Conservation (phyloP, 2,329 filamentous ascomycete species). For the Cercospora brassicicola region DNA sequence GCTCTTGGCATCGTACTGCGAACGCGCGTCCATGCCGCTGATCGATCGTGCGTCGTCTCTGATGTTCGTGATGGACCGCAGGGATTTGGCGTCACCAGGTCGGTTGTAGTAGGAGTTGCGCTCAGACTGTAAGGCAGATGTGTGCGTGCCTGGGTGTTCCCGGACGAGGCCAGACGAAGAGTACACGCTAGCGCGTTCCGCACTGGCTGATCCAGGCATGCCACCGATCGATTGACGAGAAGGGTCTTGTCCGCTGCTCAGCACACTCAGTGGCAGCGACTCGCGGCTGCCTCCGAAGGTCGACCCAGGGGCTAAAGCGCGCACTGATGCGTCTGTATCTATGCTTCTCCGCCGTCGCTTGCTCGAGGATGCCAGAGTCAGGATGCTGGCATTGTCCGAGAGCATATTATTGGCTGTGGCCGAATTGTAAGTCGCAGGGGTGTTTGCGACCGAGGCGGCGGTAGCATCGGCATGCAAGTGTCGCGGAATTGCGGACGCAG, state of each 20-base stretch:
- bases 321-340: conserved; percentile 82
- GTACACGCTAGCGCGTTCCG: conserved; percentile 78
- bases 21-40: conserved; percentile 40
- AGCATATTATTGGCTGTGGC: conserved; percentile 79
- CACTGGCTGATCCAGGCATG: conserved; percentile 47
- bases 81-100: conserved; percentile 37
- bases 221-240: conserved; percentile 56
- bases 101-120: conserved; percentile 78
- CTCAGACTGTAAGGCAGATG: conserved; percentile 68
- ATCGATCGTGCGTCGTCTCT: conserved; percentile 26
- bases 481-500: conserved; percentile 69
- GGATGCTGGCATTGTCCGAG: conserved; percentile 81
- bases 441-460: conserved; percentile 11
- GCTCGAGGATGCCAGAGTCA: conserved; percentile 79
- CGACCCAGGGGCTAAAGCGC: conserved; percentile 78
- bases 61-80: conserved; percentile 37
- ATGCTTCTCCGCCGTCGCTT: conserved; percentile 77
- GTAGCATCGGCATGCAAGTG: conserved; percentile 58
- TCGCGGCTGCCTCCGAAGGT: conserved; percentile 80
- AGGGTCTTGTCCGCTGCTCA: conserved; percentile 59
- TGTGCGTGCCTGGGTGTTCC: conserved; percentile 42
- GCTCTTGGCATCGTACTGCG: conserved; percentile 41
- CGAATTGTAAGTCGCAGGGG: conserved; percentile 62
- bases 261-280: conserved; percentile 73
- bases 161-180: conserved; percentile 46